Conservation (phyloP, 2,329 filamentous ascomycete species). For the Aquanectria penicillioides region DNA sequence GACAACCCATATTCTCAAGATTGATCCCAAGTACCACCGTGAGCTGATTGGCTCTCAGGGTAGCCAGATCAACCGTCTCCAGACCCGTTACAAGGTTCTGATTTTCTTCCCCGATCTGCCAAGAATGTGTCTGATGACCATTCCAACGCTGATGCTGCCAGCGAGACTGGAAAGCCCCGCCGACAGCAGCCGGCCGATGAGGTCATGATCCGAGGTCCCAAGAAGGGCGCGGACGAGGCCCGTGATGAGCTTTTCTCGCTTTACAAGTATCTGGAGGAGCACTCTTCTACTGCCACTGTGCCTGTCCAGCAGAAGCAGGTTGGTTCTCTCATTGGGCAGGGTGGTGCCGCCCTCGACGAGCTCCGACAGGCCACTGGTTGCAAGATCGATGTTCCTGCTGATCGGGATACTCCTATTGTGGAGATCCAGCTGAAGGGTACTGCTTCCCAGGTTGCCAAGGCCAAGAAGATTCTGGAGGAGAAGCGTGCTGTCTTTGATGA, state of each 20-base stretch:
- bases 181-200: conserved; percentile 85
- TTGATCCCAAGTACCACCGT: conserved; percentile 92
- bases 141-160: conserved; percentile 73
- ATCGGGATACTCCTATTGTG: conserved; percentile 77
- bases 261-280: conserved; percentile 89
- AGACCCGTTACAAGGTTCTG: conserved; percentile 91
- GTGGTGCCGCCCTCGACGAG: conserved; percentile 90
- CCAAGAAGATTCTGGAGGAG: conserved; percentile 89
- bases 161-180: conserved; percentile 72
- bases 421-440: conserved; percentile 94
- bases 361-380: conserved; percentile 86
- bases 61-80: conserved; percentile 87
- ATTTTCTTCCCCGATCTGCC: conserved; percentile 84
- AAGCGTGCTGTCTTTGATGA: conserved; percentile 89
- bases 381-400: conserved; percentile 90
- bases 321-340: conserved; percentile 91
- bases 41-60: conserved; percentile 93
- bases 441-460: conserved; percentile 88
- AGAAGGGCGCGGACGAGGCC: conserved; percentile 90
- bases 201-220: conserved; percentile 89
- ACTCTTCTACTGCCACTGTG: conserved; percentile 81
- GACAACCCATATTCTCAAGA: conserved; percentile 85
- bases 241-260: conserved; percentile 91
- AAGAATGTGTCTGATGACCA: conserved; percentile 76
- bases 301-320: conserved; percentile 91